A percentile compares a stretch with the other conserved stretches of the same genome.
Conservation (phyloP, 2,329 filamentous ascomycete species). For the Intubia oerlemansii region DNA sequence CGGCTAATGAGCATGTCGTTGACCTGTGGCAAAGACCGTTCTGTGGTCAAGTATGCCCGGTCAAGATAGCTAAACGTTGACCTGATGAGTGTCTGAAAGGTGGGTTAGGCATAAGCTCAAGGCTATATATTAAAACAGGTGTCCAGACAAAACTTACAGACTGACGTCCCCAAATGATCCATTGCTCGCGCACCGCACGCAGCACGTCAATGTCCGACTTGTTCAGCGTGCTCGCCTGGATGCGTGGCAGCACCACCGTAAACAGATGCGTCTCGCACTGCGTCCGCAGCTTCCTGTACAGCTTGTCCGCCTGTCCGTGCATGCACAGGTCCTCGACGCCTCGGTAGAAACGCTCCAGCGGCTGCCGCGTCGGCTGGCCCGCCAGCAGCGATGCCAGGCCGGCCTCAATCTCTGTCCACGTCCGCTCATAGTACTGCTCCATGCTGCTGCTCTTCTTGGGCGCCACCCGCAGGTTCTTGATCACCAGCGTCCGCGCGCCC, state of each 20-base stretch:
- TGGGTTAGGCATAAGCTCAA: too few relatives aligned
- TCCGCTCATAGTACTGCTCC: constrained; percentile 57
- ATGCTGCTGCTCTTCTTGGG: constrained; percentile 19
- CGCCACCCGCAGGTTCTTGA: constrained; percentile 64
- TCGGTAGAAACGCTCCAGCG: constrained; percentile 76
- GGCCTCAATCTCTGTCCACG: constrained; percentile 50
- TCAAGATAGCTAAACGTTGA: constrained; percentile 91
- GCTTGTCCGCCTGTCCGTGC: constrained; percentile 44
- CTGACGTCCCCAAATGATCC: constrained; percentile 61
- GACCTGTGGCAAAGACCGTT: constrained; percentile 46
- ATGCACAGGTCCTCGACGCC: constrained; percentile 84
- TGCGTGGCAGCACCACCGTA: constrained; percentile 30
- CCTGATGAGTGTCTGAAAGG: too few relatives aligned
- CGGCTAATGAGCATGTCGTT: constrained; percentile 61
- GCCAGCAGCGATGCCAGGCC: constrained; percentile 57
- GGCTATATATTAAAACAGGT: too few relatives aligned
- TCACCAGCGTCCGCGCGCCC: constrained; percentile 69
- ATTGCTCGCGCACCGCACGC: constrained; percentile 31
- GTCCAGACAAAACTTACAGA: too few relatives aligned
- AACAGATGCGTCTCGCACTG: constrained; percentile 49
- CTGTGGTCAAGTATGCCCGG: constrained; percentile 64
- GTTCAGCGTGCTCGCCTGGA: constrained; percentile 28
- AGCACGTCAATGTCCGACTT: constrained; percentile 41
- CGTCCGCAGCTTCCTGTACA: constrained; percentile 44
- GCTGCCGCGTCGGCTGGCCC: constrained; percentile 37